phyloP scores from a whole-genome alignment of 345 rosid species.

The Reutealis trisperma region DNA sequence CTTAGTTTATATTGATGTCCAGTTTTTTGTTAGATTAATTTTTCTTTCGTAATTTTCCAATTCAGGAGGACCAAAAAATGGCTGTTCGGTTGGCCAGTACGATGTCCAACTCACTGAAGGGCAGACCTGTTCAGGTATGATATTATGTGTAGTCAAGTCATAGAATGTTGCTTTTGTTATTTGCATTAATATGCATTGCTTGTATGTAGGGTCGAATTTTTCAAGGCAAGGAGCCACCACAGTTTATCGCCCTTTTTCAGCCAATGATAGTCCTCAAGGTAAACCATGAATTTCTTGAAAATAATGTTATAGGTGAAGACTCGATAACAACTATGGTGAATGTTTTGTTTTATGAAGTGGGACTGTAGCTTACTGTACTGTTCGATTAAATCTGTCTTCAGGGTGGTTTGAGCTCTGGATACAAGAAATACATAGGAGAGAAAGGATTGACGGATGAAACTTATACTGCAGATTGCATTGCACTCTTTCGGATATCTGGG shows the following conservation, averaged over 20 bases:
- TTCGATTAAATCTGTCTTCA: conserved; percentile 34
- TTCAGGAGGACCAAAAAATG: conserved; percentile 87
- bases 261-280: conserved; percentile 96
- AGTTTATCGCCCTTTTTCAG: conserved; percentile 86
- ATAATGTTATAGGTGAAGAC: not conserved
- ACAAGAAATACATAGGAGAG: conserved; percentile 65
- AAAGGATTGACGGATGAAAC: conserved; percentile 70
- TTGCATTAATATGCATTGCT: conserved; percentile 34
- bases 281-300: conserved; percentile 14
- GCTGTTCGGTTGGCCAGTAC: conserved; percentile 73
- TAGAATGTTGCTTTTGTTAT: conserved; percentile 13
- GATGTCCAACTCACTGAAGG: conserved; percentile 81
- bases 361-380: conserved; percentile 16
- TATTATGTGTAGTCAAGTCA: conserved; percentile 18
- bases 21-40: conserved; percentile 7
- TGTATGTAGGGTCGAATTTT: conserved; percentile 77
- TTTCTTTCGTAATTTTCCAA: conserved; percentile 11
- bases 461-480: conserved; percentile 64
- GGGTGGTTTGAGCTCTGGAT: conserved; percentile 97
- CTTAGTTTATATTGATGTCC: conserved; percentile 1
- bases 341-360: conserved; percentile 16
- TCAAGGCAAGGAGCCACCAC: conserved; percentile 97
- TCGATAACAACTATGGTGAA: conserved; percentile 8
- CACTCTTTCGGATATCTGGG: conserved; percentile 85
- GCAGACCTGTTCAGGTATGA: conserved; percentile 90